phyloP scores from a whole-genome alignment of 371 early-diverging fungal genomes.

The Mucor racemosus region DNA sequence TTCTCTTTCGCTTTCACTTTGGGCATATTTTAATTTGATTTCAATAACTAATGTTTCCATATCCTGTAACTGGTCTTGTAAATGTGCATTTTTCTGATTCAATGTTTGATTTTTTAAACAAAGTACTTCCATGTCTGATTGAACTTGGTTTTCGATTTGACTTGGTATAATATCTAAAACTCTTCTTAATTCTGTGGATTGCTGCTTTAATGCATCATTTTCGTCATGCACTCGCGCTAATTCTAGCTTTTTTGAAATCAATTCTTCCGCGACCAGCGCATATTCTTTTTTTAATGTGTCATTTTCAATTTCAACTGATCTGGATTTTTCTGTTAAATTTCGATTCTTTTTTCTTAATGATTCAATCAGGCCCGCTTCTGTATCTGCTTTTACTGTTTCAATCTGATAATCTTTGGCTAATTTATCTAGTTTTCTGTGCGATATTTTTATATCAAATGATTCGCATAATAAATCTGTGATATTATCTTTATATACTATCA shows the following conservation, averaged over 20 bases:
- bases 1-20: conserved; percentile 77
- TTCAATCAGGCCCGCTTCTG: conserved; percentile 70
- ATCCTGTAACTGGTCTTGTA: conserved; percentile 75
- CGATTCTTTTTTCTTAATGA: conserved; percentile 72
- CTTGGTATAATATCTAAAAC: conserved; percentile 58
- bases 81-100: conserved; percentile 67
- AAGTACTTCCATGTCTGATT: conserved; percentile 79
- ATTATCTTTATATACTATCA: conserved; percentile 68
- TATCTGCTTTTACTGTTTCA: conserved; percentile 62
- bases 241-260: conserved; percentile 59
- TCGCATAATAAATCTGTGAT: conserved; percentile 72
- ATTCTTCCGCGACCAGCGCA: conserved; percentile 60
- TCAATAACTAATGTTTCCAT: conserved; percentile 73
- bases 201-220: conserved; percentile 67
- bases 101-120: conserved; percentile 78
- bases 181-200: conserved; percentile 52
- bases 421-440: conserved; percentile 65
- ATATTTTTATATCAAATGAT: conserved; percentile 73
- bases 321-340: conserved; percentile 60
- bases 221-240: conserved; percentile 58
- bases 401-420: conserved; percentile 74
- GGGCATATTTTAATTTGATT: conserved; percentile 74
- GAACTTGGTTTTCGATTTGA: conserved; percentile 69
- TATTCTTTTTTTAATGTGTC: conserved; percentile 74
- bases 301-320: conserved; percentile 59